These are phyloP conservation scores for Colletotrichum karsti DNA, from an alignment of 2,329 filamentous ascomycete species.

Conservation along the genomic window DNA sequence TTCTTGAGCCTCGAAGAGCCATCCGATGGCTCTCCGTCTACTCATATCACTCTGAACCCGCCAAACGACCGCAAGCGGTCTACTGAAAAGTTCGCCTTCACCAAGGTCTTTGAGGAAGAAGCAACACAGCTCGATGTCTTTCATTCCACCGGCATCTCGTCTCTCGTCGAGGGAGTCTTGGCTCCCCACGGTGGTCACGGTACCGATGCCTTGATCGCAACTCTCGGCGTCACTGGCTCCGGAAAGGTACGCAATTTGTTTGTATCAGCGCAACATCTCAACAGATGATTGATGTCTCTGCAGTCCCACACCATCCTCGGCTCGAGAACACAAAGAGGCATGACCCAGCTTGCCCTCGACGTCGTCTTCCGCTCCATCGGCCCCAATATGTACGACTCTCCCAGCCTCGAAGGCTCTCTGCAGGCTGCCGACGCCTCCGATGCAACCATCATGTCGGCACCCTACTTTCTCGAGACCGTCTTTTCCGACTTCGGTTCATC, in stretches of 20 bases:
- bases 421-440: conserved; percentile 83
- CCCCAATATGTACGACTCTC: conserved; percentile 70
- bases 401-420: conserved; percentile 75
- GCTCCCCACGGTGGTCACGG: conserved; percentile 77
- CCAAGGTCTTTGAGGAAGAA: conserved; percentile 88
- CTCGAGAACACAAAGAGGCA: conserved; percentile 83
- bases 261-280: neutral
- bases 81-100: conserved; percentile 94
- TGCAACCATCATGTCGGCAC: conserved; percentile 77
- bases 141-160: conserved; percentile 77
- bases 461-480: conserved; percentile 80
- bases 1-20: conserved; percentile 81
- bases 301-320: conserved; percentile 97
- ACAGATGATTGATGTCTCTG: neutral
- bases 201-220: conserved; percentile 89
- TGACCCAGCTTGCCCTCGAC: conserved; percentile 92
- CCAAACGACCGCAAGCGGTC: conserved; percentile 87
- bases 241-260: conserved; percentile 75
- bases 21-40: conserved; percentile 55
- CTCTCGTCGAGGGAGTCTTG: conserved; percentile 83
- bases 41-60: conserved; percentile 80
- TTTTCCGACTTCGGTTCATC: conserved; percentile 73
- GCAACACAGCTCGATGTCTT: conserved; percentile 89
- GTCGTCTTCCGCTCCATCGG: conserved; percentile 86
- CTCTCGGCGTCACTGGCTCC: conserved; percentile 91